Base-by-base conservation (phyloP, 2,329 filamentous ascomycete species). In the Davidsoniella neocaledoniae region DNA sequence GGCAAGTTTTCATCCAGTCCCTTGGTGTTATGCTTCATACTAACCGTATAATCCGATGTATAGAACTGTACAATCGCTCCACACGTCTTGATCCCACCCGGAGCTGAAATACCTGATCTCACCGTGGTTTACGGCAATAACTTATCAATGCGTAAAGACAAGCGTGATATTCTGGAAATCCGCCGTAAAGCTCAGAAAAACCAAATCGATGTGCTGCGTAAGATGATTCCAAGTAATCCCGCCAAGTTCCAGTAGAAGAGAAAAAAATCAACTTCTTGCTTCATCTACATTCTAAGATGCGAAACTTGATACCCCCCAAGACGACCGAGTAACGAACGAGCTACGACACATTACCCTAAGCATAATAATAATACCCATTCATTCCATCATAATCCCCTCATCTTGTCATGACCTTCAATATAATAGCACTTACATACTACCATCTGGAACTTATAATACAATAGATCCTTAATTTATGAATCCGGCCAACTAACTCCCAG, bases 41-140 rank as follows among this genome's bases (percentile, higher is more conserved):
- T 23, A 23, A 23, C 21, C 5, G 4, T 23, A 23, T 5, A 23
- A 5, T 23, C 25, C 17, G 29, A 43, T 8, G 9, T 61, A 43
- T 63, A 81, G 70, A 75, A 86, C 60, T 82, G 81, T 58, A 86
- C 81, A 19, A 70, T 88, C 47, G 80, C 82, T 6, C 73, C 82
- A 0, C 69, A 76, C 53, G 79, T 74, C 21, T 67, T 71, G 23
- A 66, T 87, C 40, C 62, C 65, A 0, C 72, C 77, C 8, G 72
- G 74, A 0, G 73, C 77, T 29, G 64, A 68, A 9, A 59, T 88
- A 0, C 74, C 74, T 0, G 81, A 86, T 53, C 77, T 74, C 60
- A 81, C 77, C 0, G 81, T 87, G 4, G 66, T 86, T 19, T 86
- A 77, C 62, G 79, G 81, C 0, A 73, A 75, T 51, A 79, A 79